These are phyloP conservation scores for Chlamydomonas incerta DNA, from an alignment of 139 green algal species.

Conservation along the genomic window DNA sequence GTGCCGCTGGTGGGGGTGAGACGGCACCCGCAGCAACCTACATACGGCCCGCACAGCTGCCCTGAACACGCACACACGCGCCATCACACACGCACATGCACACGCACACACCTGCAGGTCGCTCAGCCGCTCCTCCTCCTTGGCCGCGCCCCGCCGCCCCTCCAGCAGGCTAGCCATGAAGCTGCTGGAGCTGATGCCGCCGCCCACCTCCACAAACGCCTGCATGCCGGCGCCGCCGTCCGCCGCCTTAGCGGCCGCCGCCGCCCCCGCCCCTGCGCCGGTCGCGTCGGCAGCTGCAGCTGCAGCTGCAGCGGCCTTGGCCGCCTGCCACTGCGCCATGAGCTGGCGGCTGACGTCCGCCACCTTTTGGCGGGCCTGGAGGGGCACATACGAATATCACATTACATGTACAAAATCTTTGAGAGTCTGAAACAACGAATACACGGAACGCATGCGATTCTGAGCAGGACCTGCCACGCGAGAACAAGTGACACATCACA, in stretches of 20 bases:
- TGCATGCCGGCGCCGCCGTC: no score
- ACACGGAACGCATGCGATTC: no score
- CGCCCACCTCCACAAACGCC: constrained; percentile 12
- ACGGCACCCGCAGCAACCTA: no score
- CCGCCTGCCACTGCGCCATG: constrained; percentile 4
- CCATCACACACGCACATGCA: neutral
- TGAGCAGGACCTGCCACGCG: no score
- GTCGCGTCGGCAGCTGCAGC: neutral
- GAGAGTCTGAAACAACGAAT: no score
- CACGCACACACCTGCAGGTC: constrained; percentile 4
- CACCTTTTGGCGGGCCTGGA: neutral
- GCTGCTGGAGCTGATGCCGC: constrained; percentile 5
- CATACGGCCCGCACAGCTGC: no score
- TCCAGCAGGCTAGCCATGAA: constrained; percentile 39
- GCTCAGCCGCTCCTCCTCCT: neutral
- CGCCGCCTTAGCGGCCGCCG: neutral
- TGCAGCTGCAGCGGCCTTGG: neutral
- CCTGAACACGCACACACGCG: no score
- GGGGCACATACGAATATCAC: no score
- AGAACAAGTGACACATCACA: no score
- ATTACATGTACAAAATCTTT: no score
- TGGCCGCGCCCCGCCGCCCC: neutral
- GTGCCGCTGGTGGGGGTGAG: no score
- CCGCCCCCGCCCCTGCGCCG: neutral
- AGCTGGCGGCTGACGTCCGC: neutral